Evolutionary conservation across 2,329 filamentous ascomycete genomes (phyloP).

Genomic region (Cercospora sp.): DNA sequence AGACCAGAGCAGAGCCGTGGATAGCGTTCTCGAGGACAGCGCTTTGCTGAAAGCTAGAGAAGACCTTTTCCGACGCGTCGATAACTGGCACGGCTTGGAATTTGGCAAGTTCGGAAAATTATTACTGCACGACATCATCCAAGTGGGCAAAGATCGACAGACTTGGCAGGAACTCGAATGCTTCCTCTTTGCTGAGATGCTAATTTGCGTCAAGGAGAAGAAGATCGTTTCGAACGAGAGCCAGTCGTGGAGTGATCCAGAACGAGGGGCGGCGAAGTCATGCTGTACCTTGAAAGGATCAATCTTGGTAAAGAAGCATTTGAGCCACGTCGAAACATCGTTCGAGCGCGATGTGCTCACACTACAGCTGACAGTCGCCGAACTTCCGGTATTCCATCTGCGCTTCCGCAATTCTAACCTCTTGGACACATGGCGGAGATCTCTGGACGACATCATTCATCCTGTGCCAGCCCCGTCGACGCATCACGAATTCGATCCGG

Average conservation of each 20-base stretch:
- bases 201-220: constrained; percentile 99
- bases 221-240: constrained; percentile 58
- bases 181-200: constrained; percentile 96
- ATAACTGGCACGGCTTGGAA: constrained; percentile 97
- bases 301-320: constrained; percentile 95
- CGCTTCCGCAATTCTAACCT: constrained; percentile 81
- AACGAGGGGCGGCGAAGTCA: constrained; percentile 59
- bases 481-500: constrained; percentile 73
- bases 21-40: constrained; percentile 63
- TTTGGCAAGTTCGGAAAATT: constrained; percentile 92
- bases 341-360: constrained; percentile 81
- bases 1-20: constrained; percentile 44
- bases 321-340: constrained; percentile 78
- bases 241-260: constrained; percentile 65
- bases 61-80: constrained; percentile 79
- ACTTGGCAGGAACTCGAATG: constrained; percentile 98
- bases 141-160: constrained; percentile 92
- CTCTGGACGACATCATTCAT: constrained; percentile 76
- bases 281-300: constrained; percentile 92
- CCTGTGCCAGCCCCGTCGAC: constrained; percentile 61
- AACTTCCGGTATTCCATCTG: constrained; percentile 91
- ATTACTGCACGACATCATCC: constrained; percentile 81
- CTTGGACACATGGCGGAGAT: constrained; percentile 86
- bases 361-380: constrained; percentile 83
- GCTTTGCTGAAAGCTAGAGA: constrained; percentile 83